Evolutionary conservation across 306 rosid species (phyloP).

Genomic region (Sicyos edulis): DNA sequence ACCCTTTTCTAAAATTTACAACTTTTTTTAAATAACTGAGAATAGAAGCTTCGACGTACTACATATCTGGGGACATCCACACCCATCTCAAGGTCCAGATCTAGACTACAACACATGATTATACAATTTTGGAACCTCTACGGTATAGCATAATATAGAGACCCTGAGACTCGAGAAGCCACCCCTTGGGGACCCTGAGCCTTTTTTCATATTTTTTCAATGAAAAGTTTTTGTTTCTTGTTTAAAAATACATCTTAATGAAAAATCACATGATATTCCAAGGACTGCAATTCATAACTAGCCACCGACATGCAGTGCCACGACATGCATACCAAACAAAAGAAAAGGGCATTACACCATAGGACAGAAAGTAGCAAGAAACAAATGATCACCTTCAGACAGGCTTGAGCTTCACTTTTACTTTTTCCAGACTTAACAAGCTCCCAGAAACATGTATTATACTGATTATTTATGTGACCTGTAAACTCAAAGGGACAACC

Average conservation of each 20-base stretch:
- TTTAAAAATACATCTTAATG: too few species aligned
- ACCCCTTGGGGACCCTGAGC: too few species aligned
- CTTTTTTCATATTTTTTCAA: too few species aligned
- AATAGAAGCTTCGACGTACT: too few species aligned
- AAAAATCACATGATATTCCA: background rate
- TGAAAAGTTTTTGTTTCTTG: too few species aligned
- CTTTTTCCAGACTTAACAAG: conserved; percentile 67
- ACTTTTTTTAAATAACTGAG: too few species aligned
- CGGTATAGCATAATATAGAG: too few species aligned
- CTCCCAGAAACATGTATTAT: conserved; percentile 88
- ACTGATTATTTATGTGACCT: conserved; percentile 84
- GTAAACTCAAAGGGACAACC: conserved; percentile 15
- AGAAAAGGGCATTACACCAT: background rate
- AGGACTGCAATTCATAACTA: background rate
- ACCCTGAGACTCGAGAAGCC: too few species aligned
- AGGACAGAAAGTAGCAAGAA: background rate
- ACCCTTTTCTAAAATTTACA: background rate
- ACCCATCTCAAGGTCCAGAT: too few species aligned
- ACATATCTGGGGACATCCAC: too few species aligned
- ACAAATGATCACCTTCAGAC: conserved; percentile 35
- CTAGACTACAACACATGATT: too few species aligned
- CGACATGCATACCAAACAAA: background rate
- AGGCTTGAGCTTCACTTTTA: conserved; percentile 61
- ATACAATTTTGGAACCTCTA: too few species aligned
- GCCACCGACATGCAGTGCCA: background rate